Percentiles rank a stretch among this genome's conserved stretches.
Conservation (phyloP, 164 flowering plant species). For the Cinnamomum chago region DNA sequence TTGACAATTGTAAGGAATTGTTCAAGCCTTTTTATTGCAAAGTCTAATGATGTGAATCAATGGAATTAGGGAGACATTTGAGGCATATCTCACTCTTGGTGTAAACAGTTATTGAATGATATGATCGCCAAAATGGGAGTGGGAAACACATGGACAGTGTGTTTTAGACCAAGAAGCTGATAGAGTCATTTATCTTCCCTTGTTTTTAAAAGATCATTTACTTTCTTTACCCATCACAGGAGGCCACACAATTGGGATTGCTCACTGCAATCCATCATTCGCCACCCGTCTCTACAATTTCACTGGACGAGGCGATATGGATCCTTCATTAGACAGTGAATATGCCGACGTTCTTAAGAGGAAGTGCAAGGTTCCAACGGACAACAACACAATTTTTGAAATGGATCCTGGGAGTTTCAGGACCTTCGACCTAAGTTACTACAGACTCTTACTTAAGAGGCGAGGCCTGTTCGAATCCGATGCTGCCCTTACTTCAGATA, state of each 20-base stretch:
- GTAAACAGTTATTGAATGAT: no score
- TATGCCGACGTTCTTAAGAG: slow-evolving; percentile 29
- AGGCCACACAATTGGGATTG: slow-evolving; percentile 31
- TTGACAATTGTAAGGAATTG: no score
- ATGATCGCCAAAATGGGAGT: neutral
- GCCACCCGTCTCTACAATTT: slow-evolving; percentile 53
- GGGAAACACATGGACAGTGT: neutral
- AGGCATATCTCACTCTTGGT: no score
- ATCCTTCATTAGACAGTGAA: slow-evolving; percentile 47
- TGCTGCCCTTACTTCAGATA: slow-evolving; percentile 43
- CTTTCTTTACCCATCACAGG: slow-evolving; percentile 12
- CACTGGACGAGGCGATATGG: slow-evolving; percentile 50
- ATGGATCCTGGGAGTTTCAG: slow-evolving; percentile 67
- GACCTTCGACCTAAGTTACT: slow-evolving; percentile 45
- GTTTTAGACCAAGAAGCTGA: neutral
- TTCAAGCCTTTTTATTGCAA: neutral
- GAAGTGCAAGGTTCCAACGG: slow-evolving; percentile 21
- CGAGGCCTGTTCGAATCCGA: slow-evolving; percentile 62
- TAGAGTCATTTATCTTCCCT: no score
- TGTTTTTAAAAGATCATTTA: no score
- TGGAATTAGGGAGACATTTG: neutral
- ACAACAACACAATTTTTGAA: slow-evolving; percentile 32
- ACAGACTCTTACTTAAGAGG: slow-evolving; percentile 38
- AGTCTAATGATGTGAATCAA: neutral
- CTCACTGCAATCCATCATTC: slow-evolving; percentile 19